Base-by-base conservation (phyloP, 352 stramenopile species). In the Globisporangium uncinulatum region DNA sequence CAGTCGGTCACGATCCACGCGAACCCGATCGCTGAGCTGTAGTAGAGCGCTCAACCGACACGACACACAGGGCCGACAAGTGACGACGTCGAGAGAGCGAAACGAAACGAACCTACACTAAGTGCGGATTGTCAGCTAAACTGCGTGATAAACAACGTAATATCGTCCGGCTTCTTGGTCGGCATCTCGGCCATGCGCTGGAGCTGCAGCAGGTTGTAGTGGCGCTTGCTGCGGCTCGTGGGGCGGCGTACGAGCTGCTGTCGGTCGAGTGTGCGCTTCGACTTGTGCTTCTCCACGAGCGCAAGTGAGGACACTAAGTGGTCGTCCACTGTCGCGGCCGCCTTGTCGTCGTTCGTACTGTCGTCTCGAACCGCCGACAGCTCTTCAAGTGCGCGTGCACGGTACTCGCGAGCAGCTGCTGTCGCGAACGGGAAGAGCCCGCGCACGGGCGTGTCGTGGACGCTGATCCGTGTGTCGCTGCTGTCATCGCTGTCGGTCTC, bases 1-100 rank as follows among this genome's bases (percentile, higher is more conserved):
- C 77, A 97, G 51, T 73, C 54, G 36, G 67, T 97, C 58, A 97
- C 83, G 20, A 96, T 98, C 65, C 92, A 97, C 66, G 91, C 92
- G 32, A 98, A 98, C 65, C 92, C 92, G 5, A 80, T 98, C 45
- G 92, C 92, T 41, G 84, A 91, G 42, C 73, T 76, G 45, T 86
- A 61, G 44, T 34, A 34, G 34, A 24, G 8, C 48, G 10, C 19
- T 43, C 51, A 32, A 37, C 56, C 8, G 61, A 8, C 29, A 31
- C 4, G 14, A 15, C 20, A 19, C 36, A 39, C 39, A 56, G 34
- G 7, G 6, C 14, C 24, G 7, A 29, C 24, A 29, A 29, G 24
- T 29, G 24, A 20, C 13, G 44, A 24, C 29, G 13, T 31, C 20
- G 49, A 13, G 44, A 2, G 44, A 36, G 8, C 36, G 34, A 4